Evolutionary conservation across 2,329 filamentous ascomycete genomes (phyloP).

Genomic region (Biscogniauxia marginata): DNA sequence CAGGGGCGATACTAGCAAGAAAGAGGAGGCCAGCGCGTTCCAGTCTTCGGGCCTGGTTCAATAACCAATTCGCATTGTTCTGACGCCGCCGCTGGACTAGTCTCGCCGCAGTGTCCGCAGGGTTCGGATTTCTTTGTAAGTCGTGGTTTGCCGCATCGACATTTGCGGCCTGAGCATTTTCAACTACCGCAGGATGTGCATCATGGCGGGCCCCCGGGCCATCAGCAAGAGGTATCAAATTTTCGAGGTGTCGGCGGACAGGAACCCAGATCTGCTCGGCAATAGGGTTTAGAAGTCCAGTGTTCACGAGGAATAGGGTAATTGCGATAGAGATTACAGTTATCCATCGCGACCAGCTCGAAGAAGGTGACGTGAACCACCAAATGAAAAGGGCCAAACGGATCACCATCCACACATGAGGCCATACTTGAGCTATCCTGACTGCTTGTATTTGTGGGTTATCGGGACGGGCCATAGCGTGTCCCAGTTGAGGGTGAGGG

Average conservation of each 20-base stretch:
- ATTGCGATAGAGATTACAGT: conserved; percentile 54
- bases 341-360: conserved; percentile 59
- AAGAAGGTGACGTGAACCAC: conserved; percentile 60
- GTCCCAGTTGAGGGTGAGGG: conserved; percentile 28
- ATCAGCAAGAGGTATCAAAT: conserved; percentile 54
- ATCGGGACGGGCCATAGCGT: conserved; percentile 28
- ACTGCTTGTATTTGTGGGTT: conserved; percentile 36
- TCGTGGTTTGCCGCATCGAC: conserved; percentile 27
- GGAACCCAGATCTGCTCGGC: conserved; percentile 56
- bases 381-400: conserved; percentile 60
- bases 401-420: conserved; percentile 61
- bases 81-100: conserved; percentile 48
- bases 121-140: conserved; percentile 35
- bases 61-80: conserved; percentile 48
- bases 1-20: conserved; percentile 64
- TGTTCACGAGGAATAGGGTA: conserved; percentile 58
- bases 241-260: conserved; percentile 57
- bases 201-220: conserved; percentile 24
- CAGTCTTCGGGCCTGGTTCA: conserved; percentile 50
- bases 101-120: conserved; percentile 52
- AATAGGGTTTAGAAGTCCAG: conserved; percentile 55
- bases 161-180: conserved; percentile 30
- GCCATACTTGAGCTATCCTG: conserved; percentile 47
- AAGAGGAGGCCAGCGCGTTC: conserved; percentile 63
- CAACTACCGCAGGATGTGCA: conserved; percentile 23